Base-by-base conservation (phyloP, 306 rosid species). In the Citrullus mucosospermus region DNA sequence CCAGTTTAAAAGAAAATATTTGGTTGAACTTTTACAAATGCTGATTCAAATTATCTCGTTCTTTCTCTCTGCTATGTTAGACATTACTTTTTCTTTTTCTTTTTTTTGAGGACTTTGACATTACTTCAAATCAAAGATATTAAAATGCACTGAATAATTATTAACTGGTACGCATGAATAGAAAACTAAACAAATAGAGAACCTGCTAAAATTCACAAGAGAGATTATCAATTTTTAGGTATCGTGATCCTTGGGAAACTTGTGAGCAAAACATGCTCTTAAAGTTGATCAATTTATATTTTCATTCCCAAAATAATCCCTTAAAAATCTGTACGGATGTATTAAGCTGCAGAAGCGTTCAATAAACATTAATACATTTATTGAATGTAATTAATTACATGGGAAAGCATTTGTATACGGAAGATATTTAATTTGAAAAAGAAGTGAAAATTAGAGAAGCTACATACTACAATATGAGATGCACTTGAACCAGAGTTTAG, bases 401-500 rank as follows among this genome's bases (percentile, higher is more conserved):
- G 22, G 43, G 50, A 46, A 50, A 71, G 76, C 11, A 71, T 71
- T 25, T 28, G 41, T 28, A 22, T 48, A 48, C 20, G 2, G 6
- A 70, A 25, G 61, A 9, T n/a, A 76, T 57, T 56, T 56, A 38
- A 86, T 65, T 34, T 56, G 28, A 74, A 50, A 65, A 80, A 75
- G 78, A 60, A 62, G 13, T 32, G 30, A 55, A 78, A 78, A 43
- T 44, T 70, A 79, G 78, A 77, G 78, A 79, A 70, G 41, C n/a
- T 20, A 46, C 67, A 83, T 84, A 91, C 98, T 93, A 95, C 81
- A 81, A 95, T 92, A 88, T 91, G 90, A 80, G 97, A 85, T 82
- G 97, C 92, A 85, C 92, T 88, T 72, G 98, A 89, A 80, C 98
- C 98, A 57, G 97, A 88, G 77, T 91, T 89, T 78, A 95, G 82